Percentiles rank a stretch among this genome's conserved stretches.
These are phyloP conservation scores for Aspergillus olivimuriae DNA, from an alignment of 495 filamentous ascomycete genomes.

Conservation along the genomic window DNA sequence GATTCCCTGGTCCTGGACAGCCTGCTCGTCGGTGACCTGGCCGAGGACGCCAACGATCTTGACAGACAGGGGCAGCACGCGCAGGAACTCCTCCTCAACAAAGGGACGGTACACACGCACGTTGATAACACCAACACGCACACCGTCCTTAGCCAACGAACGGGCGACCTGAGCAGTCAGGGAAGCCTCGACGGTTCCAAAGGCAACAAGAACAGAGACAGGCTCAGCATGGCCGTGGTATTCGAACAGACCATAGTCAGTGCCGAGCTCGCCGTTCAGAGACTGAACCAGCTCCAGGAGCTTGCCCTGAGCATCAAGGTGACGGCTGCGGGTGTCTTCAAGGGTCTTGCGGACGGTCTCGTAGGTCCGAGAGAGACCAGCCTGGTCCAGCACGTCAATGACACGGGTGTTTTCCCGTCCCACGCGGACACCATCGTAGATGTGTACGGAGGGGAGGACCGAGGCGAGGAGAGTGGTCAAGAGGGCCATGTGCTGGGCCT, in stretches of 20 bases:
- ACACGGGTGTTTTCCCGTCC: slow-evolving; percentile 81
- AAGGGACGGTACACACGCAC: slow-evolving; percentile 94
- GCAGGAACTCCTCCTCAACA: slow-evolving; percentile 85
- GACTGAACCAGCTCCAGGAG: slow-evolving; percentile 65
- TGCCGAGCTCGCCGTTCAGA: slow-evolving; percentile 90
- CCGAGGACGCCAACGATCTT: slow-evolving; percentile 64
- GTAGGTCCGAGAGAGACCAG: slow-evolving; percentile 64
- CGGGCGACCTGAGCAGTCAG: slow-evolving; percentile 75
- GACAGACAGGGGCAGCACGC: slow-evolving; percentile 66
- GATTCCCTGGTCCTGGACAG: slow-evolving; percentile 58
- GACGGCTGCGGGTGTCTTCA: slow-evolving; percentile 57
- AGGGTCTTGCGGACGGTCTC: slow-evolving; percentile 57
- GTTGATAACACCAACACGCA: slow-evolving; percentile 77
- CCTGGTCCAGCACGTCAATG: slow-evolving; percentile 73
- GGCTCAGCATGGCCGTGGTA: slow-evolving; percentile 80
- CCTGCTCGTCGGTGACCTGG: slow-evolving; percentile 50
- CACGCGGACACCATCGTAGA: slow-evolving; percentile 85
- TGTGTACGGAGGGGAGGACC: slow-evolving; percentile 77
- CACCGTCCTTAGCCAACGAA: slow-evolving; percentile 61
- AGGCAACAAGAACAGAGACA: slow-evolving; percentile 77
- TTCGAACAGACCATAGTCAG: slow-evolving; percentile 86
- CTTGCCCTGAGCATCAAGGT: slow-evolving; percentile 67
- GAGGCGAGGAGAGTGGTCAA: slow-evolving; percentile 78
- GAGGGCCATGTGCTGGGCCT: slow-evolving; percentile 92
- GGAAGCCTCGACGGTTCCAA: slow-evolving; percentile 85